Evolutionary conservation across 805 yeast genomes (phyloP).

Genomic region (Candida chilensis): DNA sequence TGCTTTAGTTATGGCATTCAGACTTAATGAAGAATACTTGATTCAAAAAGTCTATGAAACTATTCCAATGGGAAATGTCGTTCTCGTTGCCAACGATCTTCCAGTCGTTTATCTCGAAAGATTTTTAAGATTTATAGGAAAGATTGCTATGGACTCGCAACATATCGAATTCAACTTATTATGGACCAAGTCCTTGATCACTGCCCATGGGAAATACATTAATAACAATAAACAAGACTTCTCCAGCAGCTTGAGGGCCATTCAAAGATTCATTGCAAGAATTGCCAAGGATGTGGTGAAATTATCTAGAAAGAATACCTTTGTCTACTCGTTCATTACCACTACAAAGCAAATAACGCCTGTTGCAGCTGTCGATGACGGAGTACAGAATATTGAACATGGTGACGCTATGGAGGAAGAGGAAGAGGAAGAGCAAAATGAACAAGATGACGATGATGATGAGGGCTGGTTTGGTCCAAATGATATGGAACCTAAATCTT

Average conservation of each 20-base stretch:
- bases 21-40: slow-evolving; percentile 75
- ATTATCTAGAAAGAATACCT: slow-evolving; percentile 43
- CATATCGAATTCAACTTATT: slow-evolving; percentile 79
- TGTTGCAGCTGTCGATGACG: too few relatives aligned
- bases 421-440: slow-evolving; percentile 26
- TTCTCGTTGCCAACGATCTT: slow-evolving; percentile 54
- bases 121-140: slow-evolving; percentile 61
- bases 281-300: slow-evolving; percentile 65
- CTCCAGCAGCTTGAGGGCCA: slow-evolving; percentile 52
- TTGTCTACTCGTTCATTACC: slow-evolving; percentile 43
- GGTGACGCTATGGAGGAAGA: slow-evolving; percentile 15
- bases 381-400: too few relatives aligned
- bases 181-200: slow-evolving; percentile 69
- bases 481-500: slow-evolving; percentile 6
- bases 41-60: slow-evolving; percentile 67
- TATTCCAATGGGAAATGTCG: slow-evolving; percentile 63
- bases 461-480: slow-evolving; percentile 22
- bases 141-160: slow-evolving; percentile 55
- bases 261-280: slow-evolving; percentile 69
- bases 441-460: slow-evolving; percentile 18
- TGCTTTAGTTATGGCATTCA: slow-evolving; percentile 87
- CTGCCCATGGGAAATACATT: slow-evolving; percentile 72
- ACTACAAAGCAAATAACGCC: too few relatives aligned
- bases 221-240: slow-evolving; percentile 52
- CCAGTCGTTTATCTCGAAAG: slow-evolving; percentile 73